Evolutionary conservation across 371 early-diverging fungal genomes (phyloP), one percentile per base, ranked within the genome.

Genomic region (Phascolomyces articulosus): DNA sequence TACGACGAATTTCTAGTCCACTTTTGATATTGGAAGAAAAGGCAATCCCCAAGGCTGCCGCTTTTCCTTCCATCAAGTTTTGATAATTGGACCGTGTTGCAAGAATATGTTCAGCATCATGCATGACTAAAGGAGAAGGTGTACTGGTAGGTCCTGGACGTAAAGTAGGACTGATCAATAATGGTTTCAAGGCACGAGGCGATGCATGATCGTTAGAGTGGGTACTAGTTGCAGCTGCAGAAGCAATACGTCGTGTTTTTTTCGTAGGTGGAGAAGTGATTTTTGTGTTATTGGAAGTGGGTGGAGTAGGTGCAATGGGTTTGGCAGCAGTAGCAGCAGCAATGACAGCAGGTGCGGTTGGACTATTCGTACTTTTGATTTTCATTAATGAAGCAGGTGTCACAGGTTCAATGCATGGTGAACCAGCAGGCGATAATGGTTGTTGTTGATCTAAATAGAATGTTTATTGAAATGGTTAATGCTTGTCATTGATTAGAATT

Each of bases 51-150:
- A 93, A 71, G 0, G 85, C 83, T 21, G 89, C 91, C 18, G 90
- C 89, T 62, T 93, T 89, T 15, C 94, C 95, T 62, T 93, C 92
- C 64, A 91, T 77, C 6, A 93, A 81, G 64, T 92, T 92, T 58
- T 92, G 93, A 74, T 94, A 95, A 63, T 95, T 95, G 69, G 93
- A 92, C 62, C 89, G 89, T 8, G 90, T 85, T 11, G 95, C 90
- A 34, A 95, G 74, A 40, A 78, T 80, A 31, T 66, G 73, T 31
- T 80, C 83, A 4, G 79, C 83, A 48, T 79, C 82, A 21, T 76
- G 73, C n/a, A n/a, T n/a, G 0, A 67, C 57, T 4, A 71, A 60
- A 23, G 58, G 53, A 16, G 27, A 44, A 29, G 56, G 28, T 49
- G 40, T n/a, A n/a, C n/a, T n/a, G n/a, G n/a, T 23, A 31, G 70